Evolutionary conservation across 169 alveolate genomes (phyloP).

Genomic region (Eimeria acervulina): DNA sequence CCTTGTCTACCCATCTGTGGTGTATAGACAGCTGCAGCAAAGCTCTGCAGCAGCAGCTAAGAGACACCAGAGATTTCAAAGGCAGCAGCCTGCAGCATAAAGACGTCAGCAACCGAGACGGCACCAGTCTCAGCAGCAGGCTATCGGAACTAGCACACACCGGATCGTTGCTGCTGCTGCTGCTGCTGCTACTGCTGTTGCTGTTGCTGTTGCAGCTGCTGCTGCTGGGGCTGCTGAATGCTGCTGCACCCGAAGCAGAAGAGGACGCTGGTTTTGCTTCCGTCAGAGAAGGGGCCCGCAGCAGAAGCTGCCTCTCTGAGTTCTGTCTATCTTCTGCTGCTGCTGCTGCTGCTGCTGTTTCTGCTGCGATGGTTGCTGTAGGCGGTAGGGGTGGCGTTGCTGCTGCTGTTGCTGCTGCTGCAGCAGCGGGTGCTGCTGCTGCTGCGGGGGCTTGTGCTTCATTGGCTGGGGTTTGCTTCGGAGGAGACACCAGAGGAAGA

Average conservation of each 20-base stretch:
- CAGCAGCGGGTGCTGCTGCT: too few relatives aligned
- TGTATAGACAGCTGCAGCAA: constrained; percentile 30
- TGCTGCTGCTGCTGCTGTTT: too few relatives aligned
- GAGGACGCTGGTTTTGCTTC: not conserved
- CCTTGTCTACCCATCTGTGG: constrained; percentile 38
- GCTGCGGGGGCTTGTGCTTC: too few relatives aligned
- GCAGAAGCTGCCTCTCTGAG: not conserved
- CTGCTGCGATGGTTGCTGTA: too few relatives aligned
- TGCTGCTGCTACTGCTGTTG: not conserved
- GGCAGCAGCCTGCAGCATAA: constrained; percentile 21
- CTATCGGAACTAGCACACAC: not conserved
- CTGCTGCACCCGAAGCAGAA: not conserved
- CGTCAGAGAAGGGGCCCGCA: not conserved
- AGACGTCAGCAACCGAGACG: not conserved
- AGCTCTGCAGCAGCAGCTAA: constrained; percentile 23
- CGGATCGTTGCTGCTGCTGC: not conserved
- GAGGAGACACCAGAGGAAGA: too few relatives aligned
- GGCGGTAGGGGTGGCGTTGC: too few relatives aligned
- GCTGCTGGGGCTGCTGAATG: not conserved
- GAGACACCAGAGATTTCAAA: not conserved
- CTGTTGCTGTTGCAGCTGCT: not conserved
- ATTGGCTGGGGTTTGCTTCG: too few relatives aligned
- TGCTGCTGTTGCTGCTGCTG: too few relatives aligned
- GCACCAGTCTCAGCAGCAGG: not conserved
- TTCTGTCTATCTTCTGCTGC: too few relatives aligned